Evolutionary conservation across 805 yeast species (phyloP).

Genomic region (Debaryomyces hansenii): DNA sequence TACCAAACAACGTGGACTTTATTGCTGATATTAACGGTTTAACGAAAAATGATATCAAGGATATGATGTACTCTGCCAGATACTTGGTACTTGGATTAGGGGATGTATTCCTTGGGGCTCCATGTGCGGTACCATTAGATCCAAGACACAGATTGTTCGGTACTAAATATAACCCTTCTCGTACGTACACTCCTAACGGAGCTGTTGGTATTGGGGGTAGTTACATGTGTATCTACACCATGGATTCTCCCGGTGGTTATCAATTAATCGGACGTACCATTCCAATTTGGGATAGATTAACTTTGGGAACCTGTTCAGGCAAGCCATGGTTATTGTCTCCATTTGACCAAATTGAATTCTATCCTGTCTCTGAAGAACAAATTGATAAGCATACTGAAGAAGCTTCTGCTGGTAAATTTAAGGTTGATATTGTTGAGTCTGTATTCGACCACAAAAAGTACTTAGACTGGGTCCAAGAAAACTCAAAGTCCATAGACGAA

Average conservation of each 20-base stretch:
- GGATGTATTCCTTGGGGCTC: constrained; percentile 97
- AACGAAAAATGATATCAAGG: constrained; percentile 70
- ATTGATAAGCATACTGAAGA: constrained; percentile 70
- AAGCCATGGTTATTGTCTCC: constrained; percentile 88
- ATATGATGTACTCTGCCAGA: constrained; percentile 85
- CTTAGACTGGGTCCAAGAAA: constrained; percentile 71
- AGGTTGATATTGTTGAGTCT: constrained; percentile 70
- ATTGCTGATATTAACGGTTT: constrained; percentile 86
- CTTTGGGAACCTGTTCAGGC: constrained; percentile 63
- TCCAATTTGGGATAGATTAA: constrained; percentile 96
- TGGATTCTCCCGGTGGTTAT: constrained; percentile 98
- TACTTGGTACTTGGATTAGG: constrained; percentile 94
- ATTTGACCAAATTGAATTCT: constrained; percentile 93
- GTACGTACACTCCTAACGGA: constrained; percentile 95
- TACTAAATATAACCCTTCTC: constrained; percentile 91
- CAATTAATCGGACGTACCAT: constrained; percentile 95
- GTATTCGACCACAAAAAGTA: constrained; percentile 84
- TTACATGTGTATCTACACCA: constrained; percentile 98
- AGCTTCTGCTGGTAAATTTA: constrained; percentile 76
- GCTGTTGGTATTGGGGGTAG: constrained; percentile 98
- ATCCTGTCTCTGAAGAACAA: constrained; percentile 85
- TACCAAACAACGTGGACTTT: constrained; percentile 96
- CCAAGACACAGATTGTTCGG: constrained; percentile 94
- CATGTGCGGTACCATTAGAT: constrained; percentile 97
- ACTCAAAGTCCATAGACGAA: constrained; percentile 68